phyloP scores from a whole-genome alignment of 345 rosid genomes.

The Linum trigynum region DNA sequence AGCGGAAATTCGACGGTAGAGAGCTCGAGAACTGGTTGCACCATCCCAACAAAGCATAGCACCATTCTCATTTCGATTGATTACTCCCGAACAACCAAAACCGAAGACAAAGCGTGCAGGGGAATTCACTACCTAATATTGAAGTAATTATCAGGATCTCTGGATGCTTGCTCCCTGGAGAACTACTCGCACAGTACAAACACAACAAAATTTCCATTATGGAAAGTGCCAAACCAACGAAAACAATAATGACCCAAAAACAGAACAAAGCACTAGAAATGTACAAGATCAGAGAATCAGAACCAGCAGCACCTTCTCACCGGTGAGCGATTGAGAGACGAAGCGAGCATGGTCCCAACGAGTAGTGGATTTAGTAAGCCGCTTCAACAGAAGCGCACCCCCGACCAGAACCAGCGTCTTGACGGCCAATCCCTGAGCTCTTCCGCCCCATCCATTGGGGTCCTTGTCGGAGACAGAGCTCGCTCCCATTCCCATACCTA shows the following conservation, averaged over 20 bases:
- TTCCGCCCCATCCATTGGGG: slow-evolving; percentile 57
- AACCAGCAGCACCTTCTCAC: slow-evolving; percentile 51
- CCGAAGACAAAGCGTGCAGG: background rate
- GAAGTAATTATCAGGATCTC: slow-evolving; percentile 83
- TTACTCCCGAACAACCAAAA: background rate
- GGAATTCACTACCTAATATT: slow-evolving; percentile 52
- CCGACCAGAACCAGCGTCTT: slow-evolving; percentile 67
- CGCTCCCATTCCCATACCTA: slow-evolving; percentile 27
- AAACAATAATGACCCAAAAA: background rate
- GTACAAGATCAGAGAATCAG: background rate
- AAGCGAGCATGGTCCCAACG: slow-evolving; percentile 81
- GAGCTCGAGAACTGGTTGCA: too few relatives aligned
- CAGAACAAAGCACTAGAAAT: background rate
- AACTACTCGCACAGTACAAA: slow-evolving; percentile 31
- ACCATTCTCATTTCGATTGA: background rate
- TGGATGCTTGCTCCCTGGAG: slow-evolving; percentile 78
- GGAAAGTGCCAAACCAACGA: background rate
- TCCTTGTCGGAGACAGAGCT: slow-evolving; percentile 30
- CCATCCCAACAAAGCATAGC: too few relatives aligned
- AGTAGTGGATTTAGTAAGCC: slow-evolving; percentile 86
- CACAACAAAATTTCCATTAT: background rate
- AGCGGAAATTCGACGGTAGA: background rate
- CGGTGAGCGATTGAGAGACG: slow-evolving; percentile 70
- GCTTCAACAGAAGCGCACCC: slow-evolving; percentile 64
- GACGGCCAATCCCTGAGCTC: slow-evolving; percentile 53